Conservation (phyloP, 2,329 filamentous ascomycete species). For the Nannizzia gypsea region DNA sequence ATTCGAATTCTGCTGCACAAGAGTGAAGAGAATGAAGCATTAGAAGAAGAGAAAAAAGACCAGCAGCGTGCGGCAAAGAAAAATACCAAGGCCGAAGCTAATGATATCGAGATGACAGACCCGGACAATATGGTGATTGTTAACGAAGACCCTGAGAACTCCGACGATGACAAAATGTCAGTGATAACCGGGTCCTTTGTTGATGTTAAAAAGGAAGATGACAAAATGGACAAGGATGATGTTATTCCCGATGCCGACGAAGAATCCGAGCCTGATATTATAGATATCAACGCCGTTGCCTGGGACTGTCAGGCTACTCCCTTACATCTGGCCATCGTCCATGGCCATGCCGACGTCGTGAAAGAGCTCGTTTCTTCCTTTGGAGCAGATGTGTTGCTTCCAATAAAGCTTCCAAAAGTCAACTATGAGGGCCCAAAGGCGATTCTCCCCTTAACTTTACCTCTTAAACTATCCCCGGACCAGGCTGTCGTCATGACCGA, state of each 20-base stretch:
- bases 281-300: slow-evolving; percentile 57
- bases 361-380: slow-evolving; percentile 55
- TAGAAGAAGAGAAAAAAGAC: slow-evolving; percentile 10
- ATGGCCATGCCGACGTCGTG: slow-evolving; percentile 58
- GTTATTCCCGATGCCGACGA: slow-evolving; percentile 11
- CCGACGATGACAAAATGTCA: slow-evolving; percentile 14
- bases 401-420: neutral
- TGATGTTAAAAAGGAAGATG: slow-evolving; percentile 46
- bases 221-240: slow-evolving; percentile 18
- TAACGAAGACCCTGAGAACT: neutral
- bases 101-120: slow-evolving; percentile 32
- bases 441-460: neutral
- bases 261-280: slow-evolving; percentile 54
- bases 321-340: slow-evolving; percentile 65
- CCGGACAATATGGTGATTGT: neutral
- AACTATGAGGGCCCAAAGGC: neutral
- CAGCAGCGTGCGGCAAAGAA: neutral
- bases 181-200: slow-evolving; percentile 34
- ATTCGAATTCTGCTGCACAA: slow-evolving; percentile 52
- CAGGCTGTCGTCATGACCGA: neutral
- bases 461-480: neutral
- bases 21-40: slow-evolving; percentile 49
- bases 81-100: slow-evolving; percentile 30
- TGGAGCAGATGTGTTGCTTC: slow-evolving; percentile 53
- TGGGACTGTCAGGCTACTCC: slow-evolving; percentile 68